Evolutionary conservation across 108 stramenopile species (phyloP), one percentile per base, ranked within the genome.

Genomic region (Discostella pseudostelligera): DNA sequence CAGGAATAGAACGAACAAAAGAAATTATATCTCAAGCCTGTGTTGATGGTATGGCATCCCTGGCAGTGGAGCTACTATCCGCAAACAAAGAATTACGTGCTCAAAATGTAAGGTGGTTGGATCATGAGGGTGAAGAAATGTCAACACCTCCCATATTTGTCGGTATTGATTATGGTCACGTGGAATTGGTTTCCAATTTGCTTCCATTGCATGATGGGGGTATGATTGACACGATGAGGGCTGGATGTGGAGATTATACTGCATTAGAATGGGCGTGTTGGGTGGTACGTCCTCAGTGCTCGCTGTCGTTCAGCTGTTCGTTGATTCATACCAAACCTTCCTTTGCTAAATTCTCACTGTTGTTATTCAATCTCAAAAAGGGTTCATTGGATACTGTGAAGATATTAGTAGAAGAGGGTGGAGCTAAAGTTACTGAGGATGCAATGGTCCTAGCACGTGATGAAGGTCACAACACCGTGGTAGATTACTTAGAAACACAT

Each of bases 81-180:
- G 16, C 56, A 21, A 29, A 57, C 56, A 47, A 48, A 35, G 43
- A 22, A 4, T 47, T 57, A 39, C 40, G 53, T 42, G 47, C 11
- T 20, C 39, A 59, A 42, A 40, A 57, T 32, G 19, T 74, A 0
- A 74, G 48, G 36, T 75, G 74, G 74, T 16, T 16, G 21, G 74
- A 75, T 75, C 56, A 53, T 10, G 74, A 75, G 21, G 74, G 74
- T 9, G 22, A 67, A 49, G 66, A 75, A 16, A 28, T 75, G 16
- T 48, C 16, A 14, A 78, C 69, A 8, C 78, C 83, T 21, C 54
- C 76, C 22, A 64, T 84, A 24, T 84, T 82, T 35, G 72, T 84
- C 48, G 74, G 74, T 4, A 61, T 82, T 39, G 81, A 84, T 62
- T 82, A 82, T 53, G 67, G 77, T 6, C 74, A 76, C 21, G 32